A percentile compares a stretch with the other conserved stretches of the same genome.
Evolutionary conservation across 2,329 filamentous ascomycete genomes (phyloP).

Genomic region (Diaporthe sp.): DNA sequence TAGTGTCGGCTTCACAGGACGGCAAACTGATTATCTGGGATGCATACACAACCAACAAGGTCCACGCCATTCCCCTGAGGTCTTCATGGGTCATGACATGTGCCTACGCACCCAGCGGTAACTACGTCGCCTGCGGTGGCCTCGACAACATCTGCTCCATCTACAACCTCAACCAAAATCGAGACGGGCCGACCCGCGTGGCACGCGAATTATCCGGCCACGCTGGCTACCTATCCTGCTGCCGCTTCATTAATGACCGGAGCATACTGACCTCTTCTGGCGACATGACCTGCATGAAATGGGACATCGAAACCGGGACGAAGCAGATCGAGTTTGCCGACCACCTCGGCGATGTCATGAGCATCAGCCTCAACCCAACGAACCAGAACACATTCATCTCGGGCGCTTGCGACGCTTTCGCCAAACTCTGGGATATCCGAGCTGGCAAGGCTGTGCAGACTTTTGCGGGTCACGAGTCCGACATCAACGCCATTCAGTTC

Average conservation of each 20-base stretch:
- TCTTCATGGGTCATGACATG: conserved; percentile 99
- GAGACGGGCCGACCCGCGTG: conserved; percentile 97
- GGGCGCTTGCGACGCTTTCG: conserved; percentile 98
- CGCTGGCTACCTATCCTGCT: conserved; percentile 97
- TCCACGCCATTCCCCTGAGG: conserved; percentile 95
- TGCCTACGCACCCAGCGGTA: conserved; percentile 97
- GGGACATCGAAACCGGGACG: conserved; percentile 98
- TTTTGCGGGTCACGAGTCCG: conserved; percentile 97
- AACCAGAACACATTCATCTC: conserved; percentile 99
- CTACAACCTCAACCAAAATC: conserved; percentile 95
- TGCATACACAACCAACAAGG: conserved; percentile 99
- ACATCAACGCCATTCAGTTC: conserved; percentile 99
- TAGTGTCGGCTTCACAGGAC: conserved; percentile 98
- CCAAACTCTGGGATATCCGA: conserved; percentile 98
- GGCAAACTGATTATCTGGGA: conserved; percentile 99
- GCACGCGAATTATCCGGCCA: conserved; percentile 96
- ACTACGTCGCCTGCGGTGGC: conserved; percentile 98
- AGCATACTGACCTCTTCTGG: conserved; percentile 98
- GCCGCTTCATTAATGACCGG: conserved; percentile 98
- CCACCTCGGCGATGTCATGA: conserved; percentile 99
- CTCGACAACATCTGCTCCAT: conserved; percentile 99
- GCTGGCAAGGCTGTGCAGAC: conserved; percentile 99
- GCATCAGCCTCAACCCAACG: conserved; percentile 98
- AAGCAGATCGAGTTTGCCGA: conserved; percentile 99
- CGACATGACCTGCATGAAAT: conserved; percentile 99